Evolutionary conservation across 305 asterid species (phyloP).

Genomic region (Rubia peregrina): DNA sequence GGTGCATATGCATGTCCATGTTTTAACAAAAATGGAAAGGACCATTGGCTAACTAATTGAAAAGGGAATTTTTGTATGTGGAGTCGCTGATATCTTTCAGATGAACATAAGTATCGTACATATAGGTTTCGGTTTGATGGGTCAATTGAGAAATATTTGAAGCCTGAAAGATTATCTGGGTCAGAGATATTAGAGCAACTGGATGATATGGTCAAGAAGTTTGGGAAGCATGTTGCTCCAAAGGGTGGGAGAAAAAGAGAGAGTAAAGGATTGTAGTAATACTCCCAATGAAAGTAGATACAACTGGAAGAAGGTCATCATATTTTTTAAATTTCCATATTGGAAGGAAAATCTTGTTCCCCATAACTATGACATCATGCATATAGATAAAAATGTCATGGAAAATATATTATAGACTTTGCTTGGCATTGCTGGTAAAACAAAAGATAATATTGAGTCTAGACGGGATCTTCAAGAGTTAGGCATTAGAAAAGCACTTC

Average conservation of each 20-base stretch:
- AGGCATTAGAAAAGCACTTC: not conserved
- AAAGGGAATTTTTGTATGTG: not conserved
- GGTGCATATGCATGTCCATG: conserved; percentile 8
- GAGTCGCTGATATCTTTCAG: not conserved
- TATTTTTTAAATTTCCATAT: not conserved
- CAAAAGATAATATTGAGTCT: not conserved
- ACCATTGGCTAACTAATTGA: not conserved
- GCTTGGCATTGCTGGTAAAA: not conserved
- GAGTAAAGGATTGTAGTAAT: not conserved
- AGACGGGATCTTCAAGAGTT: not conserved
- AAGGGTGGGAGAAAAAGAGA: not conserved
- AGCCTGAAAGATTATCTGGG: not conserved
- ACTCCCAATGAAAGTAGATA: not conserved
- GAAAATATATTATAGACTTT: not conserved
- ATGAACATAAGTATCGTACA: not conserved
- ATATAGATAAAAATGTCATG: not conserved
- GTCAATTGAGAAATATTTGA: not conserved
- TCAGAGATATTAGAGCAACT: not conserved
- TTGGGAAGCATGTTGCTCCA: not conserved
- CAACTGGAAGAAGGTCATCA: not conserved
- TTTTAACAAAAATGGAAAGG: not conserved
- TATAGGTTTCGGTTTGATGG: too few relatives aligned
- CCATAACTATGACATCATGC: not conserved
- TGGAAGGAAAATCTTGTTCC: not conserved
- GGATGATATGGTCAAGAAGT: not conserved